phyloP scores from a whole-genome alignment of 2,329 filamentous ascomycete species.

The Tolypocladium ovalisporum region DNA sequence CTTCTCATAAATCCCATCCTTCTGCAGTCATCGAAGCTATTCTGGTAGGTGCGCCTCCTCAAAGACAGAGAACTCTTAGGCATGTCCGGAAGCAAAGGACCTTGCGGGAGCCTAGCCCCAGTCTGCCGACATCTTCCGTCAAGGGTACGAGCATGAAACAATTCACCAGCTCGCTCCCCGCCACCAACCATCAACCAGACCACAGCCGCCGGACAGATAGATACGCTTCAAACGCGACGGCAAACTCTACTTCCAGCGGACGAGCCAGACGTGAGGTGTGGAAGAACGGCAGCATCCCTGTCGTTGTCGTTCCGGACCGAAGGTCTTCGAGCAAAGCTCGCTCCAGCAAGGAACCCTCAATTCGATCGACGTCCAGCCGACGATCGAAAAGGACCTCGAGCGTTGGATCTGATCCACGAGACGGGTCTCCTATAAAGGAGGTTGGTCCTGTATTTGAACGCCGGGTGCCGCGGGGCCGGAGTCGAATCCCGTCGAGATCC shows the following conservation, averaged over 20 bases:
- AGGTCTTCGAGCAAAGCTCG: constrained; percentile 42
- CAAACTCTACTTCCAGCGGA: constrained; percentile 39
- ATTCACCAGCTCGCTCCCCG: constrained; percentile 15
- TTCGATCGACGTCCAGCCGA: constrained; percentile 51
- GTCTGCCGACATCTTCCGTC: constrained; percentile 4
- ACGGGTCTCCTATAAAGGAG: constrained; percentile 30
- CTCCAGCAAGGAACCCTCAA: constrained; percentile 38
- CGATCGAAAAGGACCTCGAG: constrained; percentile 43
- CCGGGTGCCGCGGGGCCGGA: constrained; percentile 26
- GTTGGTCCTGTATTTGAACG: constrained; percentile 30
- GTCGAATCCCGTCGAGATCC: constrained; percentile 34
- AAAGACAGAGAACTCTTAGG: constrained; percentile 43
- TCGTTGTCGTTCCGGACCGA: constrained; percentile 50
- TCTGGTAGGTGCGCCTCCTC: constrained; percentile 36
- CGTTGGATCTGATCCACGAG: constrained; percentile 34
- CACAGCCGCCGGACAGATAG: constrained; percentile 29
- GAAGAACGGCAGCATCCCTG: constrained; percentile 50
- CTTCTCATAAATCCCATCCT: constrained; percentile 41
- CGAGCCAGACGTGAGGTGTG: constrained; percentile 48
- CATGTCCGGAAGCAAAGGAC: constrained; percentile 47
- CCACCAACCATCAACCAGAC: constrained; percentile 13
- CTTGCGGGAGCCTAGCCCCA: constrained; percentile 32
- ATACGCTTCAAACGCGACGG: constrained; percentile 34
- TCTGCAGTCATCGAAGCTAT: constrained; percentile 50
- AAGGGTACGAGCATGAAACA: constrained; percentile 6